Base-by-base conservation (phyloP, 1,139 yeast genomes). In the Suhomyces kunorum region DNA sequence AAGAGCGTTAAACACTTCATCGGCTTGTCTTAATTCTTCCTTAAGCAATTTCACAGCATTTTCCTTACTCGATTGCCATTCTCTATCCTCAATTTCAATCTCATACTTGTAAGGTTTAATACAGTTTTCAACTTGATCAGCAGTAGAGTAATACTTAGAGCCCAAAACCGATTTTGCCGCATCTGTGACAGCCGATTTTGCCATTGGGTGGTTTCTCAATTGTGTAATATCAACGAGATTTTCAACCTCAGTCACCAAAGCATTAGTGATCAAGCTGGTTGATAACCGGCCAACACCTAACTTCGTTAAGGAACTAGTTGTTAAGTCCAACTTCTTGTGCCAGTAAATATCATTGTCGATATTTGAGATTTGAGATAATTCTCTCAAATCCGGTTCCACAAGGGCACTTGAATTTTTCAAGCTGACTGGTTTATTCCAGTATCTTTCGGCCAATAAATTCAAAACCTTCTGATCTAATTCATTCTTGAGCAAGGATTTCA, bases 61-160 rank as follows among this genome's bases (percentile, higher is more conserved):
- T 22, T 87, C 95, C 48, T 87, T 80, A 28, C 96, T 83, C 11
- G 77, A 60, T 28, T 73, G 67, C 99, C 99, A 94, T 59, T 94
- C 98, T 32, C 96, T 75, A 55, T 89, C 96, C 56, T 92, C 98
- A 34, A 92, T 79, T 59, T 94, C 98, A 46, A 94, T 90, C 59
- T 94, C 98, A 61, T 92, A 92, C 64, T 94, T 94, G 66, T 84
- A 92, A 2, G 98, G 98, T 61, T 94, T 94, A 56, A 94, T 90
- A 66, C 98, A 90, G 62, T 92, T 94, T 58, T 94, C 99, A 12
- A 94, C 98, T 60, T 94, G 98, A 59, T 94, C 98, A 0, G 98
- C 95, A 0, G 98, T 92, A 1, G 96, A 84, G 50, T 84, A 88
- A 58, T 79, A 92, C 48, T 92, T 80, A 27, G 86, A 69, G 46